phyloP scores from a whole-genome alignment of 176 grass and related monocot species.

The Lolium rigidum region DNA sequence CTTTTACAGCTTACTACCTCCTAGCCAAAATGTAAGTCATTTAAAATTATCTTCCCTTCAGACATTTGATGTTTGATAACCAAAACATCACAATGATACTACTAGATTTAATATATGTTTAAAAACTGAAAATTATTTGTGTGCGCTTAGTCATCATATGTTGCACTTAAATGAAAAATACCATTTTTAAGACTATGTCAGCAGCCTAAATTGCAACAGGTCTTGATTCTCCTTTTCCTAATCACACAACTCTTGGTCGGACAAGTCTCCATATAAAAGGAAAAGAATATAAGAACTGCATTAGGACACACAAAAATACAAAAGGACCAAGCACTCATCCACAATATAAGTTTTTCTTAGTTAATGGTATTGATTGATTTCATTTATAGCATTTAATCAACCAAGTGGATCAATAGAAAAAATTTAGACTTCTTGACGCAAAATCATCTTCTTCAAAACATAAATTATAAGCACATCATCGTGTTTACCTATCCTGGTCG shows the following conservation, averaged over 20 bases:
- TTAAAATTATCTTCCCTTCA: not conserved
- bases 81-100: no score
- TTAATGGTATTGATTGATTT: not conserved
- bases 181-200: no score
- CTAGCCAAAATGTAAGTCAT: not conserved
- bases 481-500: not conserved
- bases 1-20: no score
- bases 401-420: no score
- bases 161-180: no score
- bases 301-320: not conserved
- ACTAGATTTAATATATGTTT: no score
- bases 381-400: not conserved
- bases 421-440: not conserved
- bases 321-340: not conserved
- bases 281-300: not conserved
- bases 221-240: not conserved
- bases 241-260: not conserved
- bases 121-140: no score
- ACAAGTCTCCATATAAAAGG: constrained; percentile 2
- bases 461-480: not conserved
- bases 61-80: not conserved
- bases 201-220: not conserved
- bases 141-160: no score
- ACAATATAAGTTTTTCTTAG: not conserved
- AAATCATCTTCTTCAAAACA: not conserved